These are phyloP conservation scores for Fusarium musae DNA, from an alignment of 2,329 filamentous ascomycete genomes.

Conservation along the genomic window DNA sequence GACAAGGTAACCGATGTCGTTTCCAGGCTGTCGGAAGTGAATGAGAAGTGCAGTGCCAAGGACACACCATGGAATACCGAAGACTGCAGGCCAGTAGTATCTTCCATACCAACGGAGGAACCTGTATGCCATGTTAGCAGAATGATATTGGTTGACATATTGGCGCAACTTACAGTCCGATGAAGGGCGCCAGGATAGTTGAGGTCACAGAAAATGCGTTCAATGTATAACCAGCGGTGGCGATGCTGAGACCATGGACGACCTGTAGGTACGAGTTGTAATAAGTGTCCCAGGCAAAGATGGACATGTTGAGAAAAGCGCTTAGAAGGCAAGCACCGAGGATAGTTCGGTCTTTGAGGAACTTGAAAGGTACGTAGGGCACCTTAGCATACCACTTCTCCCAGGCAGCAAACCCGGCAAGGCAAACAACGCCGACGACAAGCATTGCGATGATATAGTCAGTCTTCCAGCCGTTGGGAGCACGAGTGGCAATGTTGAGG, in stretches of 20 bases:
- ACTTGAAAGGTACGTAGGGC: slow-evolving; percentile 57
- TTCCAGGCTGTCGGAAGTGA: slow-evolving; percentile 48
- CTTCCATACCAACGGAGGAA: slow-evolving; percentile 59
- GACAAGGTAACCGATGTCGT: slow-evolving; percentile 57
- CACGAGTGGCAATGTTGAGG: slow-evolving; percentile 62
- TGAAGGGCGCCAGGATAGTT: slow-evolving; percentile 57
- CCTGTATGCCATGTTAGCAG: slow-evolving; percentile 28
- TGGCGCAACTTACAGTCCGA: slow-evolving; percentile 51
- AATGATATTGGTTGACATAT: not conserved
- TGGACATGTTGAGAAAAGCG: slow-evolving; percentile 53
- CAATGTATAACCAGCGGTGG: slow-evolving; percentile 59
- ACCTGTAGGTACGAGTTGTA: slow-evolving; percentile 63
- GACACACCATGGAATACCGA: slow-evolving; percentile 65
- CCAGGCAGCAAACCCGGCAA: slow-evolving; percentile 64
- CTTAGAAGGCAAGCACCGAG: slow-evolving; percentile 58
- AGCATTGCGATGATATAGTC: slow-evolving; percentile 64
- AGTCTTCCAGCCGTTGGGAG: slow-evolving; percentile 58
- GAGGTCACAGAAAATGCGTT: slow-evolving; percentile 62
- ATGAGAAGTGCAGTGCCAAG: slow-evolving; percentile 59
- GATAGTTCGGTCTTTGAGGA: slow-evolving; percentile 61
- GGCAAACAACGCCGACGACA: slow-evolving; percentile 62
- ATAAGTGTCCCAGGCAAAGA: slow-evolving; percentile 57
- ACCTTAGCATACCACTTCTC: slow-evolving; percentile 64
- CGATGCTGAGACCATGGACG: slow-evolving; percentile 59
- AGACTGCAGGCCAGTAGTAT: slow-evolving; percentile 61